Percentiles rank a stretch among this genome's conserved stretches.
Evolutionary conservation across 2,329 filamentous ascomycete genomes (phyloP).

Genomic region (Fusarium palustre): DNA sequence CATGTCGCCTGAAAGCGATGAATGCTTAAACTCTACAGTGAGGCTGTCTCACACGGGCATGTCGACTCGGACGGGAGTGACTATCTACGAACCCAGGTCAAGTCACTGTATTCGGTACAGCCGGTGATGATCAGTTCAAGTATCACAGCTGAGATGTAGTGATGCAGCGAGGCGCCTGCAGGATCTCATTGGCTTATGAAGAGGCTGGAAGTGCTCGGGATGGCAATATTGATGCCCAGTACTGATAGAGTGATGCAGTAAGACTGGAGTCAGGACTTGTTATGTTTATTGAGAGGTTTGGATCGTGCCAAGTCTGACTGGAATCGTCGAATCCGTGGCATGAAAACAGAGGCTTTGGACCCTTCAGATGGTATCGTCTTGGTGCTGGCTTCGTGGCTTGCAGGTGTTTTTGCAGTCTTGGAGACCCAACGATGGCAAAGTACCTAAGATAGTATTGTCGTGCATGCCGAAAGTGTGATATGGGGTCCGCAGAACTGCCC

Average conservation of each 20-base stretch:
- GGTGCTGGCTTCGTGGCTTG: constrained; percentile 26
- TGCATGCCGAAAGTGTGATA: neutral
- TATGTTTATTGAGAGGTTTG: neutral
- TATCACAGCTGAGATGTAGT: constrained; percentile 29
- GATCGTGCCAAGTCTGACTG: neutral
- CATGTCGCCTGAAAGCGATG: constrained; percentile 6
- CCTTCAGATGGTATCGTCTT: neutral
- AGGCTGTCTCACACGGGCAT: constrained; percentile 15
- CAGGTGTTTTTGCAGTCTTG: constrained; percentile 18
- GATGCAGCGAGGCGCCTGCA: constrained; percentile 28
- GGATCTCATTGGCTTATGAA: constrained; percentile 5
- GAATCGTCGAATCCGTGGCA: neutral
- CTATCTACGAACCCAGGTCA: constrained; percentile 4
- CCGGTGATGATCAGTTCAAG: constrained; percentile 22
- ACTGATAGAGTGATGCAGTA: neutral
- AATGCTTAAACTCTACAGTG: constrained; percentile 1
- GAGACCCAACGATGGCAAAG: neutral
- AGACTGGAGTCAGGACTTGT: neutral
- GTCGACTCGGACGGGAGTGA: constrained; percentile 9
- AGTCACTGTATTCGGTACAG: constrained; percentile 12
- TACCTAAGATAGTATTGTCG: constrained; percentile 5
- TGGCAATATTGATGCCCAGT: constrained; percentile 8
- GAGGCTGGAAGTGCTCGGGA: constrained; percentile 10
- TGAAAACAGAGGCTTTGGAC: neutral
- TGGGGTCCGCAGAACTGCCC: neutral